Evolutionary conservation across 1,284 basidiomycete species (phyloP).

Genomic region (Gymnopus androsaceus): DNA sequence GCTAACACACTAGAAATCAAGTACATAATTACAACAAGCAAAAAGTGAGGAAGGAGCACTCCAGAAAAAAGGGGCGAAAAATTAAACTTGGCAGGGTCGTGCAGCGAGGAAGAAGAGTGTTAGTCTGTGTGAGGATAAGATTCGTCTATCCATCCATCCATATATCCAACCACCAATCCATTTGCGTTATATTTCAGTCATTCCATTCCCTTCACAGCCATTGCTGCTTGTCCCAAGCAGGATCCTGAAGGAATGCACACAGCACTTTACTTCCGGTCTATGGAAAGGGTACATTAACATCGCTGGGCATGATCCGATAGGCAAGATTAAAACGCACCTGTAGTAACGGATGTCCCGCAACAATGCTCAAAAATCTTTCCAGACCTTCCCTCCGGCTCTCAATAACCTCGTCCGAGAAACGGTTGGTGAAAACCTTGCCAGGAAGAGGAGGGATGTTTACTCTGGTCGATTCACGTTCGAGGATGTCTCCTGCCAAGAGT

Average conservation of each 20-base stretch:
- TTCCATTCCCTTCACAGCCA: constrained; percentile 52
- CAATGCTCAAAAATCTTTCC: constrained; percentile 94
- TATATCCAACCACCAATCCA: not conserved
- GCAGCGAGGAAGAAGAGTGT: not conserved
- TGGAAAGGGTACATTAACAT: not conserved
- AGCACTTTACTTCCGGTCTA: constrained; percentile 97
- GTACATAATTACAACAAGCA: not conserved
- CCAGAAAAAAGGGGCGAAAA: not conserved
- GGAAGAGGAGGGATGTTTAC: constrained; percentile 98
- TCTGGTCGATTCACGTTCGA: constrained; percentile 94
- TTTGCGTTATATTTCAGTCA: too few relatives aligned
- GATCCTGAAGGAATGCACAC: constrained; percentile 94
- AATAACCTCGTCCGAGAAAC: constrained; percentile 98
- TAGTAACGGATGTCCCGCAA: constrained; percentile 94
- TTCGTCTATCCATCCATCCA: not conserved
- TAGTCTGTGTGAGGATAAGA: not conserved
- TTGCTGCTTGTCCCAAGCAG: constrained; percentile 78
- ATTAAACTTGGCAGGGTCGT: not conserved
- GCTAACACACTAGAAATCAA: too few relatives aligned
- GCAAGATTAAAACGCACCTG: constrained; percentile 62
- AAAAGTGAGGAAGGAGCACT: not conserved
- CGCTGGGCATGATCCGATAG: not conserved
- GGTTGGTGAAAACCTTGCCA: constrained; percentile 94
- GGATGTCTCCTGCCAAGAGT: constrained; percentile 62
- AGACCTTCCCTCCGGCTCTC: constrained; percentile 90